phyloP scores from a whole-genome alignment of 2,329 filamentous ascomycete species.

The Dactylellina haptotyla region DNA sequence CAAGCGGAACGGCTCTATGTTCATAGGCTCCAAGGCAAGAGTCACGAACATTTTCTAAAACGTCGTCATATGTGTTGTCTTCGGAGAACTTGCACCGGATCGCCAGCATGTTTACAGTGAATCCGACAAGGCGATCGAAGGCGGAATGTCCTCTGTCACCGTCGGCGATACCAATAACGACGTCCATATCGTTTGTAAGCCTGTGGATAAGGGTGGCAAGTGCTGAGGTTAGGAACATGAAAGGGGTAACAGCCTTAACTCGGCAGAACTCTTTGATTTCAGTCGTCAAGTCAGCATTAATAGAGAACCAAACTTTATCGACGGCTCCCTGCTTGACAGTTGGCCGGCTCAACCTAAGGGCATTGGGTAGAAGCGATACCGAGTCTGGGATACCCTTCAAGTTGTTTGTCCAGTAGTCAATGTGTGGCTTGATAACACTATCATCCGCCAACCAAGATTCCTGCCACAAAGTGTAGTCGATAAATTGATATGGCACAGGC shows the following conservation, averaged over 20 bases:
- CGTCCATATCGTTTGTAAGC: conserved; percentile 55
- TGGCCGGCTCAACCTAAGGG: conserved; percentile 13
- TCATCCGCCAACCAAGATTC: conserved; percentile 21
- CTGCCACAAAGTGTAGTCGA: conserved; percentile 35
- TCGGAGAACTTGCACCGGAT: conserved; percentile 51
- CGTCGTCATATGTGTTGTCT: conserved; percentile 26
- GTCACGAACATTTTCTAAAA: conserved; percentile 25
- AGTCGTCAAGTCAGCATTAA: conserved; percentile 54
- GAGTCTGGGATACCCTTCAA: conserved; percentile 26
- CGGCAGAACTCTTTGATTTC: conserved; percentile 59
- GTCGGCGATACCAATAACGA: conserved; percentile 56
- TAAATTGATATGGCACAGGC: conserved; percentile 25
- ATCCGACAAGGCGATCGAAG: conserved; percentile 55
- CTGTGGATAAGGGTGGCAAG: conserved; percentile 56
- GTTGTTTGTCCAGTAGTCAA: conserved; percentile 28
- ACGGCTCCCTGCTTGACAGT: conserved; percentile 23
- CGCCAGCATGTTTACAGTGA: conserved; percentile 57
- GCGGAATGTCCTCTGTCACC: conserved; percentile 56
- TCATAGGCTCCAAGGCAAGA: conserved; percentile 29
- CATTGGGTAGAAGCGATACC: conserved; percentile 24
- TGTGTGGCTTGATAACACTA: conserved; percentile 9
- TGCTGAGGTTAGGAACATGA: conserved; percentile 56
- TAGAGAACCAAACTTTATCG: conserved; percentile 44
- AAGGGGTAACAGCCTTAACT: conserved; percentile 56
- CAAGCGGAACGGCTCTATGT: conserved; percentile 26